A percentile compares a stretch with the other conserved stretches of the same genome.
phyloP scores from a whole-genome alignment of 768 basidiomycete genomes.

The Mycena epipterygia region DNA sequence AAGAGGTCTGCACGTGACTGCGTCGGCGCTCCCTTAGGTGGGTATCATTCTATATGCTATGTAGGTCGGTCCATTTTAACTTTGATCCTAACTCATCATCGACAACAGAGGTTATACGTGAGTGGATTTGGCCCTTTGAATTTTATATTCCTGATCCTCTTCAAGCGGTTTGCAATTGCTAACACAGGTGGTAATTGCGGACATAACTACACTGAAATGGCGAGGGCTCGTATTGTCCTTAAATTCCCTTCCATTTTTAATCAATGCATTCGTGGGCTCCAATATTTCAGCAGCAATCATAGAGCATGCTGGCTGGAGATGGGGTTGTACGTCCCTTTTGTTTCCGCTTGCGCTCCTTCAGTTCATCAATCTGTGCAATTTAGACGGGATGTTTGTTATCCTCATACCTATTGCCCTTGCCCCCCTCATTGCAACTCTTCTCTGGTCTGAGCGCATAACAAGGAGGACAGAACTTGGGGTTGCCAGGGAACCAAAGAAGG shows the following conservation, averaged over 20 bases:
- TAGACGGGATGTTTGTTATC: conserved; percentile 72
- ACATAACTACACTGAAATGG: conserved; percentile 71
- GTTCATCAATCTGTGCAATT: conserved; percentile 5
- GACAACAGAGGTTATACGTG: conserved; percentile 71
- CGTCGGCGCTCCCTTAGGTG: too few species aligned
- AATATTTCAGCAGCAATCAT: conserved; percentile 66
- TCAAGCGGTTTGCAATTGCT: conserved; percentile 71
- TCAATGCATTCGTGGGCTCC: conserved; percentile 77
- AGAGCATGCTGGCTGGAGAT: conserved; percentile 67
- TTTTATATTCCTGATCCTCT: conserved; percentile 22
- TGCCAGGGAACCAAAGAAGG: background rate
- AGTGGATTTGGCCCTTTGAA: conserved; percentile 46
- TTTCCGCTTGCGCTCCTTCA: background rate
- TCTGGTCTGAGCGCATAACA: conserved; percentile 68
- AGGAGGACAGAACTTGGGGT: conserved; percentile 51
- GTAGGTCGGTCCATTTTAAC: conserved; percentile 46
- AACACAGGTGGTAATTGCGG: conserved; percentile 74
- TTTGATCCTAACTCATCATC: conserved; percentile 43
- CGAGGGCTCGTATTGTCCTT: conserved; percentile 58
- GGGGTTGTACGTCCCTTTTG: conserved; percentile 68
- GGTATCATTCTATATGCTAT: conserved; percentile 72
- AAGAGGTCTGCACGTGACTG: too few species aligned
- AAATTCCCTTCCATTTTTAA: conserved; percentile 65
- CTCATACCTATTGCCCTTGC: conserved; percentile 63
- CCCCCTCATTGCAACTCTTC: conserved; percentile 66